Base-by-base conservation (phyloP, 2,329 filamentous ascomycete species). In the Cryphonectria carpinicola region DNA sequence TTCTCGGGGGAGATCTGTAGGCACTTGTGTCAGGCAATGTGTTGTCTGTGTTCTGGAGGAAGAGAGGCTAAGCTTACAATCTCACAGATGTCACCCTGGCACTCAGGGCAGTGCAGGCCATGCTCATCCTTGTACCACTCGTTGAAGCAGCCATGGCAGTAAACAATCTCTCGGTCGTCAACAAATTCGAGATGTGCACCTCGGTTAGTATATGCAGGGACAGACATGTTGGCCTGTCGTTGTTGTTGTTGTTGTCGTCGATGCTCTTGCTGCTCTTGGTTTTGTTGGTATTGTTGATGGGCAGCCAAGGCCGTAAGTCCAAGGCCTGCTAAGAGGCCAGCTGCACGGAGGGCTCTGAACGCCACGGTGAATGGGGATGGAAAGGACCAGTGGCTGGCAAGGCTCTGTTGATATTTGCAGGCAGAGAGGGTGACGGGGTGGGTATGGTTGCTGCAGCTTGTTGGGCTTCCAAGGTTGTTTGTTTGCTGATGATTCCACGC, bases 51-150 rank as follows among this genome's bases (percentile, higher is more conserved):
- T 61, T 43, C 19, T 22, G n/a, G 39, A 63, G 19, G 19, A 10
- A 37, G 61, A 56, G 54, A 35, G 49, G 19, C 17, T 32, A 85
- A 6, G 56, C 91, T 78, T 84, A 97, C 95, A 76, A 98, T 94
- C 82, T 99, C 95, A 22, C 90, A 93, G 74, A 93, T 90, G 28
- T 97, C 93, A 52, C 90, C 89, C 4, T 86, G 79, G 79, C 96
- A 99, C n/a, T 83, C 80, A 22, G 94, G 94, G 78, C 96, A 99
- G 22, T 82, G 83, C 73, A 97, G 82, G 37, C 82, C 90, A 74
- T 87, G 85, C 73, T 92, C 87, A 71, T 93, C 88, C 71, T 89
- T 85, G 77, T 92, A 93, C 94, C 94, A 98, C 79, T 97, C 92
- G 73, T 92, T 83, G 67, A 87, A 80, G 82, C 96, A 98, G 72